Evolutionary conservation across 306 rosid genomes (phyloP).

Genomic region (Pyrus bretschneideri): DNA sequence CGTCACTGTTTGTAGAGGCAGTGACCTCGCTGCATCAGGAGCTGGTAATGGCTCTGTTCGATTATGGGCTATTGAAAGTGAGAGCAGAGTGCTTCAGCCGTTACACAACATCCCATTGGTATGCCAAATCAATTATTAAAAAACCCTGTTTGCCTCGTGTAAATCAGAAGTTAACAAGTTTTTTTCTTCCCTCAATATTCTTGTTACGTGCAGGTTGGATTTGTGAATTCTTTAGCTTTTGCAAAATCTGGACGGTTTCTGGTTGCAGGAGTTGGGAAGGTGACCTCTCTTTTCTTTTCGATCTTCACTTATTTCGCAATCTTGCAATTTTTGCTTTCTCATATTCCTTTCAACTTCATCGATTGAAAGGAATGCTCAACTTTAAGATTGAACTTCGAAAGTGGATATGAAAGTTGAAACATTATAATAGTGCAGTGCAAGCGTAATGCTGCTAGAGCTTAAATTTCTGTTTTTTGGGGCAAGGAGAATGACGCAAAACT

Average conservation of each 20-base stretch:
- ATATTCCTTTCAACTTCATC: not conserved
- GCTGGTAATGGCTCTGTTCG: conserved; percentile 88
- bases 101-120: conserved; percentile 70
- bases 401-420: not conserved
- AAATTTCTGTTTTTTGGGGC: not conserved
- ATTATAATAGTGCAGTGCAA: not conserved
- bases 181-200: not conserved
- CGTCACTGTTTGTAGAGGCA: conserved; percentile 62
- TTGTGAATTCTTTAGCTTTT: conserved; percentile 84
- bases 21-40: conserved; percentile 92
- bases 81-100: conserved; percentile 49
- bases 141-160: not conserved
- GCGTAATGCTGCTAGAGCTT: not conserved
- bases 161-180: not conserved
- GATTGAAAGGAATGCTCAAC: not conserved
- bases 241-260: conserved; percentile 76
- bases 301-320: not conserved
- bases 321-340: not conserved
- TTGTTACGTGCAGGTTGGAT: conserved; percentile 66
- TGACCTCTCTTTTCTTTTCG: conserved; percentile 4
- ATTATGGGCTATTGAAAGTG: conserved; percentile 67
- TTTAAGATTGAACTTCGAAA: not conserved
- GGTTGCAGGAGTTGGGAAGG: conserved; percentile 95
- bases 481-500: no score
- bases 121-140: conserved; percentile 30